phyloP scores from a whole-genome alignment of 2,329 filamentous ascomycete species.

The Paraphoma sp. region DNA sequence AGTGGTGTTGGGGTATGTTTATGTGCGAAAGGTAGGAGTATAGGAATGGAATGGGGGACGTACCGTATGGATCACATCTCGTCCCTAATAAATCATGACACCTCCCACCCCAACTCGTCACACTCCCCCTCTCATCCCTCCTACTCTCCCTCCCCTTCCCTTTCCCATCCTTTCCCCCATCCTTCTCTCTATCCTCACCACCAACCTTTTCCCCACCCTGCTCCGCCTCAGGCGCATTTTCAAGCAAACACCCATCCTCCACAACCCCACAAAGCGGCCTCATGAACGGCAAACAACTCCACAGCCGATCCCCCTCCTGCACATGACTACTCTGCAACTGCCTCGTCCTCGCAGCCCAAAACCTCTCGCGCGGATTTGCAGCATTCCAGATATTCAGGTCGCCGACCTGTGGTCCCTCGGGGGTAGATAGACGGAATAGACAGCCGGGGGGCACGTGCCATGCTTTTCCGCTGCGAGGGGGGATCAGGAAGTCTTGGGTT shows the following conservation, averaged over 20 bases:
- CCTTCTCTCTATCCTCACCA: too few species aligned
- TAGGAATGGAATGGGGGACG: too few species aligned
- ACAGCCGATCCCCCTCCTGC: conserved; percentile 73
- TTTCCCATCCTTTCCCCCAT: conserved; percentile 16
- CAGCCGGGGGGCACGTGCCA: conserved; percentile 74
- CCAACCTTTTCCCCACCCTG: too few species aligned
- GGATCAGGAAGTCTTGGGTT: conserved; percentile 57
- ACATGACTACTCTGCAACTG: conserved; percentile 82
- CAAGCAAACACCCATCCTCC: conserved; percentile 64
- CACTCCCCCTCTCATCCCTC: conserved; percentile 53
- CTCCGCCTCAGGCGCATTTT: conserved; percentile 37
- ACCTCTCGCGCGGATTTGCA: conserved; percentile 77
- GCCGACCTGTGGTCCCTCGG: conserved; percentile 76
- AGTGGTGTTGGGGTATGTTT: too few species aligned
- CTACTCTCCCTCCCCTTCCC: conserved; percentile 47
- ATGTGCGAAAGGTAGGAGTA: too few species aligned
- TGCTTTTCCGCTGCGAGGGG: conserved; percentile 75
- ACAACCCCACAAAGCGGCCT: conserved; percentile 74
- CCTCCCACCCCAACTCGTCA: conserved; percentile 67
- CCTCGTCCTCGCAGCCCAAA: conserved; percentile 81
- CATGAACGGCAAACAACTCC: conserved; percentile 80
- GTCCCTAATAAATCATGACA: conserved; percentile 83
- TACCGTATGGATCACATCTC: conserved; percentile 76
- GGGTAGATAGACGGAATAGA: conserved; percentile 76
- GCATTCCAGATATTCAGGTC: conserved; percentile 84